A percentile compares a stretch with the other conserved stretches of the same genome.
phyloP scores from a whole-genome alignment of 805 yeast species.

The Hermanozyma aechmeae region DNA sequence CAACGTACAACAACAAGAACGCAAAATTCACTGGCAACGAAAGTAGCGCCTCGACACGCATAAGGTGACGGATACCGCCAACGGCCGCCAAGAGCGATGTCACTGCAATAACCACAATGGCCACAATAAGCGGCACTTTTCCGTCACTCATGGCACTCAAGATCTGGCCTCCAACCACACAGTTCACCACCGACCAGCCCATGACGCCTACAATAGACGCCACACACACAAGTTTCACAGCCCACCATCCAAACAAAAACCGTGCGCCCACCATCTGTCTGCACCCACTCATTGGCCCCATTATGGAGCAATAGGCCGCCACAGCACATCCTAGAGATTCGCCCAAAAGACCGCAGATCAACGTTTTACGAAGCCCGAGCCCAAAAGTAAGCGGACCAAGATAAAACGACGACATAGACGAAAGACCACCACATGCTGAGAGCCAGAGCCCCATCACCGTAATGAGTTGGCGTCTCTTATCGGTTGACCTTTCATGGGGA shows the following conservation, averaged over 20 bases:
- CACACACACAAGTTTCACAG: slow-evolving; percentile 65
- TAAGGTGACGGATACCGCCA: slow-evolving; percentile 68
- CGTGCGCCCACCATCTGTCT: slow-evolving; percentile 82
- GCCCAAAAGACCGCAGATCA: slow-evolving; percentile 56
- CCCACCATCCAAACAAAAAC: slow-evolving; percentile 78
- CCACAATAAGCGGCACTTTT: slow-evolving; percentile 60
- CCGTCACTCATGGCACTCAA: slow-evolving; percentile 56
- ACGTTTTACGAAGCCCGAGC: slow-evolving; percentile 56
- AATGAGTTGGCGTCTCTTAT: slow-evolving; percentile 18
- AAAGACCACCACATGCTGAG: slow-evolving; percentile 79
- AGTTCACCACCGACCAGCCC: slow-evolving; percentile 94
- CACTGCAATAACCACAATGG: slow-evolving; percentile 62
- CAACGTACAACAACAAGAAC: slow-evolving; percentile 59
- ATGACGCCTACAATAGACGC: slow-evolving; percentile 66
- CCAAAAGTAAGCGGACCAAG: slow-evolving; percentile 67
- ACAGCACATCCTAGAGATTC: slow-evolving; percentile 60
- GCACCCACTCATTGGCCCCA: slow-evolving; percentile 89
- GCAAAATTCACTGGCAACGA: slow-evolving; percentile 63
- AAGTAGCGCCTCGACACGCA: slow-evolving; percentile 57
- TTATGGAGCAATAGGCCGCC: slow-evolving; percentile 74
- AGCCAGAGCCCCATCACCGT: slow-evolving; percentile 69
- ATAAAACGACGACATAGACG: slow-evolving; percentile 79
- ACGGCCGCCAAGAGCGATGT: slow-evolving; percentile 59
- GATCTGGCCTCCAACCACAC: slow-evolving; percentile 84
- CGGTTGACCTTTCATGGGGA: slow-evolving; percentile 53